A percentile compares a stretch with the other conserved stretches of the same genome.
Conservation (phyloP, 768 basidiomycete genomes). For the Naematelia aurantialba region DNA sequence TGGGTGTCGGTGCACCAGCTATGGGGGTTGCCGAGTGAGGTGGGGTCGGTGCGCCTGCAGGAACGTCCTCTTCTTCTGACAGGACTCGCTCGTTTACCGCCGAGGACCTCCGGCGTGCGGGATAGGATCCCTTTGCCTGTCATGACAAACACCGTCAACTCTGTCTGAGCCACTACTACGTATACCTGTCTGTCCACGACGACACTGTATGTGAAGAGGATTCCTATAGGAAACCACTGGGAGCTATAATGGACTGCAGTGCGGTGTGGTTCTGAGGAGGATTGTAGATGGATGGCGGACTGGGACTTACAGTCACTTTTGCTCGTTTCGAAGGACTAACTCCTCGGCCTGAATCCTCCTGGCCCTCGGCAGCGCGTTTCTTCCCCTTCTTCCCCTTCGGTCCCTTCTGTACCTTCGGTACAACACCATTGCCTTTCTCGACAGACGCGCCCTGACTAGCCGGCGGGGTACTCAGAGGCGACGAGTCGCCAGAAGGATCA, state of each 20-base stretch:
- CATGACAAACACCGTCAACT: no score
- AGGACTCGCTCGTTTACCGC: neutral
- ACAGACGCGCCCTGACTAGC: neutral
- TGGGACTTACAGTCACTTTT: neutral
- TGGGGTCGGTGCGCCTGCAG: neutral
- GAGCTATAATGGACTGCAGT: no score
- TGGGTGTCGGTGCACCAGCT: neutral
- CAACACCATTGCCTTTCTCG: no score
- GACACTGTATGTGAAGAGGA: no score
- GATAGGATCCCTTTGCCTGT: no score
- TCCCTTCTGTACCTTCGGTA: no score
- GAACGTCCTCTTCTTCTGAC: neutral
- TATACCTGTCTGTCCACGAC: no score
- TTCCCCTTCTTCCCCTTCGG: neutral
- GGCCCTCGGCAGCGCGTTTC: neutral
- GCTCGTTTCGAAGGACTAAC: neutral
- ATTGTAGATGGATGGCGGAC: neutral
- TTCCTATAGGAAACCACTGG: no score
- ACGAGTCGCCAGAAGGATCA: neutral
- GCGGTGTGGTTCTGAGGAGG: no score
- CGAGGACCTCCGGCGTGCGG: neutral
- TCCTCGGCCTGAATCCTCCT: neutral
- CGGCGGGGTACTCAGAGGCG: neutral
- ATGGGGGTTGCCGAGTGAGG: neutral
- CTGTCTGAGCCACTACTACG: no score